These are phyloP conservation scores for Oligophagozyma castellii DNA, from an alignment of 1,139 yeast genomes.

Conservation along the genomic window DNA sequence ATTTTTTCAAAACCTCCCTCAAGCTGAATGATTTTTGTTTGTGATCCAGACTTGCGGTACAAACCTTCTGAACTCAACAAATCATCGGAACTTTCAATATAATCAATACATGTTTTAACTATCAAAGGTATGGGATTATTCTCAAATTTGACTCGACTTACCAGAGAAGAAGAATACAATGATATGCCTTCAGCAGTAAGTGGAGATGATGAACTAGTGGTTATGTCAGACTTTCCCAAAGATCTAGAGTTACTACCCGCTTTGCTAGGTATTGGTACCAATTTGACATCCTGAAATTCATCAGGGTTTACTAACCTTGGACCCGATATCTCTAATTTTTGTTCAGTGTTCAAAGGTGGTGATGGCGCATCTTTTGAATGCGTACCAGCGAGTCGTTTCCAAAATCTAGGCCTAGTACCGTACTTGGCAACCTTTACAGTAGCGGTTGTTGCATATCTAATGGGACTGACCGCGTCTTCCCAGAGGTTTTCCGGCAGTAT, in stretches of 20 bases:
- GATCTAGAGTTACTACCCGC: slow-evolving; percentile 7
- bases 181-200: slow-evolving; percentile 9
- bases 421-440: slow-evolving; percentile 4
- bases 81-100: slow-evolving; percentile 58
- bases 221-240: slow-evolving; percentile 4
- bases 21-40: slow-evolving; percentile 31
- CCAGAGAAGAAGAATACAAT: slow-evolving; percentile 29
- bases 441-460: slow-evolving; percentile 10
- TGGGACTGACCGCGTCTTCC: slow-evolving; percentile 8
- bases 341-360: not conserved
- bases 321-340: slow-evolving; percentile 20
- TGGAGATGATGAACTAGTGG: slow-evolving; percentile 7
- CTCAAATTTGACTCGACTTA: slow-evolving; percentile 48
- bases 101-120: slow-evolving; percentile 58
- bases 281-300: slow-evolving; percentile 24
- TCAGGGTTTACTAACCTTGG: slow-evolving; percentile 25
- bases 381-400: slow-evolving; percentile 22
- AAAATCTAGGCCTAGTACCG: slow-evolving; percentile 23
- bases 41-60: slow-evolving; percentile 86
- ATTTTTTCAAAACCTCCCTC: slow-evolving; percentile 21
- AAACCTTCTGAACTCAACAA: slow-evolving; percentile 61
- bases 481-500: slow-evolving; percentile 4
- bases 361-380: slow-evolving; percentile 4
- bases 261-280: slow-evolving; percentile 10
- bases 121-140: slow-evolving; percentile 52